Base-by-base conservation (phyloP, 2,329 filamentous ascomycete species). In the Xylariaceae sp. region DNA sequence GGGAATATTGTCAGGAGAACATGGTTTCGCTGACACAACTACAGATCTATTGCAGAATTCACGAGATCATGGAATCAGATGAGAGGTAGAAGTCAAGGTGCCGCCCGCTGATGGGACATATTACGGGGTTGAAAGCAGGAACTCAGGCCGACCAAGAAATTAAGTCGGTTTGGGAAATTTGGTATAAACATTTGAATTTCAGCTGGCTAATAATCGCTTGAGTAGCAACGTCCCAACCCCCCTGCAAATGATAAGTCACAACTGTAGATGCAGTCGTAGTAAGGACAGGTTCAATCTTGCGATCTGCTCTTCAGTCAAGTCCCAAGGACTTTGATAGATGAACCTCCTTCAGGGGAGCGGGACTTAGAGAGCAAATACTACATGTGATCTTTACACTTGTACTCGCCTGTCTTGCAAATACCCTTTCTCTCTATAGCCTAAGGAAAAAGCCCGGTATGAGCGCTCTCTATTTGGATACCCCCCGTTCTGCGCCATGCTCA, bases 231-330 rank as follows among this genome's bases (percentile, higher is more conserved):
- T 30, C 23, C 23, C 23, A 30, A 30, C 42, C 51, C 48, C 52
- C 62, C 39, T 60, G 44, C 42, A 54, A 60, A 60, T 63, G 63
- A 51, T 64, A 67, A 65, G 64, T 55, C 63, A 66, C 61, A 66
- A 55, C 52, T 56, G 56, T 62, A 57, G 51, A 61, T 45, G 50
- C 17, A 48, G 54, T 45, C 49, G 37, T 42, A 47, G 34, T 34
- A 17, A 55, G 53, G 56, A 18, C 49, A 59, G 23, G 49, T 18
- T 45, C 48, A 47, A 56, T 58, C 37, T 34, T 47, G 34, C 13
- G 30, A 35, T 15, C 34, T 30, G 8, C 7, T 37, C 35, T 13
- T 18, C 51, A 10, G 10, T 49, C 37, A 42, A 42, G 39, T 30
- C 23, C 51, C 48, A 9, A 47, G 39, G 52, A 47, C 37, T 34